phyloP scores from a whole-genome alignment of 2,329 filamentous ascomycete genomes.

The Aureobasidium sp. region DNA sequence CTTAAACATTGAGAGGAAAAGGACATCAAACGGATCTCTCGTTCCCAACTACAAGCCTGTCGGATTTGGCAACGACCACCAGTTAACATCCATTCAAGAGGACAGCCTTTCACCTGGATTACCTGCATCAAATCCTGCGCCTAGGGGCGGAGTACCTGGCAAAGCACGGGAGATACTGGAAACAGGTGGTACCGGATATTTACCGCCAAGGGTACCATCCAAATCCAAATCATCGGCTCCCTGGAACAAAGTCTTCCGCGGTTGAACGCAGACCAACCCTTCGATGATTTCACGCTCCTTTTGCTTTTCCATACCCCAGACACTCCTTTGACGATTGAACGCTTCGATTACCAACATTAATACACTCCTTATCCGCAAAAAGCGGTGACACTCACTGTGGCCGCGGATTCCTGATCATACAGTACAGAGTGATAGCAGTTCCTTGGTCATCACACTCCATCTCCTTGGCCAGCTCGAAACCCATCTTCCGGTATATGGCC shows the following conservation, averaged over 20 bases:
- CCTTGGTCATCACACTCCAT: constrained; percentile 59
- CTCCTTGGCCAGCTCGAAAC: constrained; percentile 55
- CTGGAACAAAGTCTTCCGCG: not conserved
- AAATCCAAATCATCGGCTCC: not conserved
- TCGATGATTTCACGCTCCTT: not conserved
- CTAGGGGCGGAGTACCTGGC: not conserved
- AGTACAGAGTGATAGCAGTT: constrained; percentile 38
- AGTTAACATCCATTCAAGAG: not conserved
- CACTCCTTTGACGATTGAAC: constrained; percentile 9
- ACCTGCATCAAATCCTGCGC: not conserved
- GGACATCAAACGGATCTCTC: not conserved
- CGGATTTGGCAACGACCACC: constrained; percentile 3
- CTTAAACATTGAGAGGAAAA: constrained; percentile 13
- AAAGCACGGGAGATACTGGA: constrained; percentile 6
- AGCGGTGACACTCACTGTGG: not conserved
- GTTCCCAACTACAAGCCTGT: constrained; percentile 4
- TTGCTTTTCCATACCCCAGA: not conserved
- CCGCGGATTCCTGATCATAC: constrained; percentile 35
- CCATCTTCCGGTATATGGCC: constrained; percentile 60
- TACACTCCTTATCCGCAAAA: not conserved
- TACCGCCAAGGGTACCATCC: not conserved
- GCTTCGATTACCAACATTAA: not conserved
- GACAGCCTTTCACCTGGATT: not conserved
- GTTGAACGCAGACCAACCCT: not conserved
- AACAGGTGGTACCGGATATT: not conserved